These are phyloP conservation scores for Tieghemiomyces parasiticus DNA, from an alignment of 192 early-diverging fungal genomes.

Conservation along the genomic window DNA sequence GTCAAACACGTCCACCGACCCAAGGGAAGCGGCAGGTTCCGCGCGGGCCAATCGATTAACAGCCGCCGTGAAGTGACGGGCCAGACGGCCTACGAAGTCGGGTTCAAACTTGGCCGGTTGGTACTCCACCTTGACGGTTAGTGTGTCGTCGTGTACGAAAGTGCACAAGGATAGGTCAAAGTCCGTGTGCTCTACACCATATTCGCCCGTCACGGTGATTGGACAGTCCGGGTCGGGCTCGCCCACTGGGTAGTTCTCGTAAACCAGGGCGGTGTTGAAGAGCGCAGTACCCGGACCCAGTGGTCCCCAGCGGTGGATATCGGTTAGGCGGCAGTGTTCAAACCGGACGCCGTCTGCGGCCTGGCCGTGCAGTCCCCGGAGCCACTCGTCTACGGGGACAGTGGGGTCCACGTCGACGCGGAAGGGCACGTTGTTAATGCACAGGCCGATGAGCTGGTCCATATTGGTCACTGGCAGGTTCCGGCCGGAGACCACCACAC, in stretches of 20 bases:
- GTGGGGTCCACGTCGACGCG: background rate
- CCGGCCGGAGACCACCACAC: background rate
- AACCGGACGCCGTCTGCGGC: background rate
- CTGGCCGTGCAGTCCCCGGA: background rate
- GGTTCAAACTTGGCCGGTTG: background rate
- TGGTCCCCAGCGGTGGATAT: background rate
- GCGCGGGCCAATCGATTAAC: no score
- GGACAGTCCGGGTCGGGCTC: background rate
- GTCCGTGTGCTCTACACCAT: background rate
- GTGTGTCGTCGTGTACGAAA: background rate
- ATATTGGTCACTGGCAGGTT: background rate
- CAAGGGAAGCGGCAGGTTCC: no score
- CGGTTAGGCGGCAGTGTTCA: background rate
- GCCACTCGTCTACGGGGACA: background rate
- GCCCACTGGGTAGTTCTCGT: slow-evolving; percentile 11
- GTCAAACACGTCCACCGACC: no score
- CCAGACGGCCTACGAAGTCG: background rate
- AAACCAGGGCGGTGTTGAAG: slow-evolving; percentile 5
- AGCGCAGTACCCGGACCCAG: background rate
- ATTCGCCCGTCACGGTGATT: background rate
- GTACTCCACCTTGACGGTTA: background rate
- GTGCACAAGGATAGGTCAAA: background rate
- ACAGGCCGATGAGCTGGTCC: background rate
- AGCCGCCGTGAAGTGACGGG: background rate
- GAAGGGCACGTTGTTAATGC: background rate